Evolutionary conservation across 108 stramenopile species (phyloP), one percentile per base, ranked within the genome.

Genomic region (Nitzschia palea): DNA sequence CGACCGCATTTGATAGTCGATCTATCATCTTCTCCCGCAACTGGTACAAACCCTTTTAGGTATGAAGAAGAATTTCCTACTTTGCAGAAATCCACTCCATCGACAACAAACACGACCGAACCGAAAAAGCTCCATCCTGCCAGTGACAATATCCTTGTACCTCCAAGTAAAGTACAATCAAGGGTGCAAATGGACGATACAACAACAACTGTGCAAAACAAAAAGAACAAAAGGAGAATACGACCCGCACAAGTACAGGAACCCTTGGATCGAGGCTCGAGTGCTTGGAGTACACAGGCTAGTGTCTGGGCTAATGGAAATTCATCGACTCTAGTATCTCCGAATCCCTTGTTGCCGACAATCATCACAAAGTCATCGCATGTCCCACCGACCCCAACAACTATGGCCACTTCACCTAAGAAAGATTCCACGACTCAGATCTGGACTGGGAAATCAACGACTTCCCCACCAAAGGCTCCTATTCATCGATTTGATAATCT

Each of bases 1-100:
- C 83, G 81, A 36, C 68, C 59, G 4, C 79, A 77, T 62, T 67
- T 90, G 22, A 18, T n/a, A n/a, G n/a, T n/a, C n/a, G n/a, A n/a
- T n/a, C n/a, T n/a, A 20, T 10, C 17, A 20, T 10, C 17, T 48
- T 20, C 9, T 48, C 5, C 17, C 4, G n/a, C 37, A 40, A 6
- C 6, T 40, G 10, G 12, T 40, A 12, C 37, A 40, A 12, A 10
- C 37, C 37, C 37, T 18, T 20, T 48, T 5, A 18, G 18, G 4
- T 48, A 48, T 18, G 47, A 48, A 10, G 47, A 34, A 15, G 55
- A 10, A 18, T 34, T 56, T 56, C 55, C 30, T 56, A 15, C 55
- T 12, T 31, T 56, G 55, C 14, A 8, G 15, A 56, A 14, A 20
- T 18, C 55, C 4, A 56, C 51, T 5, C 55, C 14, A 31, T 17